Base-by-base conservation (phyloP, 2,329 filamentous ascomycete genomes). In the Penicillium olsonii region DNA sequence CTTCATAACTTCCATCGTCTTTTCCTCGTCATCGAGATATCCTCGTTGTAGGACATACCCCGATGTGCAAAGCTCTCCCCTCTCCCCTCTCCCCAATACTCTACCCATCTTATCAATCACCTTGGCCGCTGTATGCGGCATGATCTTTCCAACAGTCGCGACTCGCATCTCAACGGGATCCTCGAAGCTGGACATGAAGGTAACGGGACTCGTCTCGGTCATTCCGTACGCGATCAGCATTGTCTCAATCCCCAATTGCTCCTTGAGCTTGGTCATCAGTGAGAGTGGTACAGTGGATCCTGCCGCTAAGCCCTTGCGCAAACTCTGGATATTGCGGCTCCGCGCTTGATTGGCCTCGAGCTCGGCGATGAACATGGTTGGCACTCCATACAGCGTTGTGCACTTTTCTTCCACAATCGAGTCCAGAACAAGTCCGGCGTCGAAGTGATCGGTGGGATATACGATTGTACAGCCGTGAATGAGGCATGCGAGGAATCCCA, bases 171-270 rank as follows among this genome's bases (percentile, higher is more conserved):
- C 78, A 2, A 87, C 73, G 0, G 87, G 82, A 63, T 95, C 90
- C 10, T 79, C 70, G 0, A 88, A 87, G 0, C 81, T 75, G 0
- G 90, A 95, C 87, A 95, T 95, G 61, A 82, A 83, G 1, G 70
- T 76, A 0, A 80, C 77, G 0, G 75, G 81, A 78, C 57, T 87
- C 52, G 90, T 95, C 70, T 96, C 90, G 1, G 91, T 96, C 90
- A 95, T 94, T 48, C 90, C 91, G 68, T 96, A 96, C 74, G 90
- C 95, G 54, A 95, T 96, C 1, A 90, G 88, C 33, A 96, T 74
- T 44, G 92, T 87, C 0, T 78, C 79, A 8, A 96, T 74, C 27
- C 92, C 91, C 19, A 96, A 78, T 5, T 75, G 78, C 19, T 78
- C 77, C 66, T 89, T 85, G 5, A 96, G 73, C 45, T 56, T 59